Evolutionary conservation across 768 basidiomycete genomes (phyloP).

Genomic region (Pisolithus microcarpus): DNA sequence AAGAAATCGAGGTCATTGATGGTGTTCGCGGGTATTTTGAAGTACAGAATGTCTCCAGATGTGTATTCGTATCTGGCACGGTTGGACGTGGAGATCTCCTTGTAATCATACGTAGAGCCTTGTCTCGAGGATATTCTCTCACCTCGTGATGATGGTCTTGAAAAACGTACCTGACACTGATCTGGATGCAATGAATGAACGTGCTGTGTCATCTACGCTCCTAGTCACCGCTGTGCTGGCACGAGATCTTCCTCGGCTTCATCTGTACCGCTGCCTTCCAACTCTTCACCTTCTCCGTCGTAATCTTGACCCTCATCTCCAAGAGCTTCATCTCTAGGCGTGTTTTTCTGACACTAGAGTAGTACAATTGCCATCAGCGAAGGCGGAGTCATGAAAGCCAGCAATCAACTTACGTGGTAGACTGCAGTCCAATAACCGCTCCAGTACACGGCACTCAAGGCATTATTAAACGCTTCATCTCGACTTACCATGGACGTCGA

Average conservation of each 20-base stretch:
- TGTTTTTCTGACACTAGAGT: conserved; percentile 27
- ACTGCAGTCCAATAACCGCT: conserved; percentile 82
- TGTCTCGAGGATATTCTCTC: neutral
- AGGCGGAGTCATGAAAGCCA: neutral
- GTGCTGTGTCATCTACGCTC: neutral
- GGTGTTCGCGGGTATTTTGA: conserved; percentile 81
- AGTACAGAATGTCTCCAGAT: conserved; percentile 86
- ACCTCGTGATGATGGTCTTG: neutral
- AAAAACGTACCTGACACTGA: neutral
- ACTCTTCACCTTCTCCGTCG: conserved; percentile 20
- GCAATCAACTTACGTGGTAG: conserved; percentile 53
- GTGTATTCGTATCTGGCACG: conserved; percentile 84
- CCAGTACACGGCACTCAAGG: conserved; percentile 80
- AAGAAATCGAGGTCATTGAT: conserved; percentile 82
- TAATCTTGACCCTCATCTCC: conserved; percentile 26
- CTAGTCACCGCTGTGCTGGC: conserved; percentile 23
- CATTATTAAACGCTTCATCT: conserved; percentile 73
- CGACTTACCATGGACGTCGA: conserved; percentile 41
- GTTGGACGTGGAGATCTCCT: conserved; percentile 78
- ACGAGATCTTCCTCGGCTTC: conserved; percentile 18
- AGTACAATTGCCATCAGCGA: conserved; percentile 9
- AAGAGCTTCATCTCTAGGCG: conserved; percentile 10
- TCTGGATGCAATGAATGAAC: neutral
- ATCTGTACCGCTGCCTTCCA: conserved; percentile 8
- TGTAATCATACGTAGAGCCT: conserved; percentile 28